Evolutionary conservation across 2,329 filamentous ascomycete genomes (phyloP), one percentile per base, ranked within the genome.

Genomic region (Calonectria pseudoturangicola): DNA sequence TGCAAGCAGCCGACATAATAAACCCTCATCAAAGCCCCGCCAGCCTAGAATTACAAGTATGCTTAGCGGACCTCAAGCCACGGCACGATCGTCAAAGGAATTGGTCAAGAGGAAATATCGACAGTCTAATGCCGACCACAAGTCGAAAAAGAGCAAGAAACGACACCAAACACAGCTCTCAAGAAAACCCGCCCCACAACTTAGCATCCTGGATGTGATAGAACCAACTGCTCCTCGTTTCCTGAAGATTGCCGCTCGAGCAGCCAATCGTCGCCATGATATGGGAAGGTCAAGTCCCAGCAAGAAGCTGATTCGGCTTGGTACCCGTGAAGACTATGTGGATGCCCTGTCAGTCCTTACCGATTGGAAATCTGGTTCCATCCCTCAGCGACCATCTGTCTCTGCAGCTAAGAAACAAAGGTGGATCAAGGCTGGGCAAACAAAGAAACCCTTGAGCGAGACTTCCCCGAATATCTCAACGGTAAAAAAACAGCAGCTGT

Each of bases 131-230:
- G 45, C 48, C 12, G 71, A 51, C 28, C 63, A 56, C 33, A 75
- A 48, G 27, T 50, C 47, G 16, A 70, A 73, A 21, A 41, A 12
- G 54, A 54, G 45, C 4, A 60, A 41, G 27, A 75, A 58, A 65
- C 73, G 72, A 60, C 68, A 65, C 6, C 48, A 60, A 27, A 16
- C 45, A 28, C 65, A 48, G 36, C 70, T 70, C 10, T 45, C 45
- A 6, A 63, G 50, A 13, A 78, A 66, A 39, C 27, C 27, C 12
- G 60, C 75, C 1, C 83, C 88, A 4, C 82, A 81, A 25, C 84
- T 93, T 25, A 89, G 91, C 75, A 92, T 93, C 68, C 79, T 93
- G n/a, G 91, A 93, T 80, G 87, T 92, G 27, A 84, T 89, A 54
- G 87, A 89, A 73, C 80, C 84, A 2, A 78, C 85, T 70, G 89